Conservation (phyloP, 441 rosid species). For the Erodium moschatum region DNA sequence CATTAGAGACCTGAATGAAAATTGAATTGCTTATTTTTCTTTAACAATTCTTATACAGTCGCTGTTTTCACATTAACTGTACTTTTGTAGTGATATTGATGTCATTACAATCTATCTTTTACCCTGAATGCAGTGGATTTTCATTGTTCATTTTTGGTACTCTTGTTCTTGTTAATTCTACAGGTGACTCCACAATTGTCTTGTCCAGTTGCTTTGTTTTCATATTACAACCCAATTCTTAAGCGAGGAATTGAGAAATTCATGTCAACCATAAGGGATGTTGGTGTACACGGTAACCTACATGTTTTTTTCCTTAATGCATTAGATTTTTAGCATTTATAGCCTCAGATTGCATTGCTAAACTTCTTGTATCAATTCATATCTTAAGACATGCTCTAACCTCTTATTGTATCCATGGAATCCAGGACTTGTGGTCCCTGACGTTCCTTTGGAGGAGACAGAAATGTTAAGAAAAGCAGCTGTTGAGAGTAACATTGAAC, state of each 20-base stretch:
- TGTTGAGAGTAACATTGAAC: conserved; percentile 52
- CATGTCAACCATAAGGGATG: conserved; percentile 51
- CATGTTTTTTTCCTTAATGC: conserved; percentile 14
- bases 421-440: conserved; percentile 88
- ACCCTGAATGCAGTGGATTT: too few species aligned
- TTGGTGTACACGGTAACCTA: conserved; percentile 65
- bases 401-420: conserved; percentile 4
- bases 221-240: conserved; percentile 80
- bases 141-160: too few species aligned
- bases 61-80: background rate
- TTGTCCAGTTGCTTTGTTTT: conserved; percentile 75
- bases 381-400: too few species aligned
- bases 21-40: background rate
- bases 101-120: too few species aligned
- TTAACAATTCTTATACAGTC: too few species aligned
- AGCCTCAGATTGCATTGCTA: background rate
- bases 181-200: conserved; percentile 73
- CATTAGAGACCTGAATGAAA: too few species aligned
- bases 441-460: conserved; percentile 88
- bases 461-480: conserved; percentile 61
- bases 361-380: background rate
- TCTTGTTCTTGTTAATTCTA: conserved; percentile 15
- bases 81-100: background rate
- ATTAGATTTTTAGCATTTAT: background rate
- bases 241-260: conserved; percentile 66